Evolutionary conservation across 352 stramenopile genomes (phyloP).

Genomic region (Globisporangium canariense): DNA sequence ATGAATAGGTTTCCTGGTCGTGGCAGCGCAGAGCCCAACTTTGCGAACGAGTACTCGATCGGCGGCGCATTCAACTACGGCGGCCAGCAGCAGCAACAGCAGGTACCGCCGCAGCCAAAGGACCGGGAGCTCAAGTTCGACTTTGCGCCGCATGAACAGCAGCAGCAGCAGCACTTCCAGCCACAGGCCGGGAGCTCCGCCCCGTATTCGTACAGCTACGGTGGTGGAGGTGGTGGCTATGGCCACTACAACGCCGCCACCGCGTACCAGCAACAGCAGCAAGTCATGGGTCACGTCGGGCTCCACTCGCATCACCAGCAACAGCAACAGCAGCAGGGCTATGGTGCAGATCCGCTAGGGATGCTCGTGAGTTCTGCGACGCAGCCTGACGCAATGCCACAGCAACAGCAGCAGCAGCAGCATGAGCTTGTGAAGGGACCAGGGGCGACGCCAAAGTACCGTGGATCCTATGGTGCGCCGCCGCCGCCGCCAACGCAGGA

Average conservation of each 20-base stretch:
- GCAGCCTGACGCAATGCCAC: slow-evolving; percentile 29
- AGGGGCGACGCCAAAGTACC: slow-evolving; percentile 12
- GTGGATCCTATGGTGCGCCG: slow-evolving; percentile 4
- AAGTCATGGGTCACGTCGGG: slow-evolving; percentile 1
- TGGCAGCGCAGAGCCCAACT: slow-evolving; percentile 13
- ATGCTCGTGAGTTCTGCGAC: slow-evolving; percentile 60
- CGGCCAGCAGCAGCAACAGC: slow-evolving; percentile 22
- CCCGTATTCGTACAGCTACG: slow-evolving; percentile 37
- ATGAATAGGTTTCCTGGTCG: slow-evolving; percentile 13
- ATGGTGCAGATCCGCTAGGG: slow-evolving; percentile 37
- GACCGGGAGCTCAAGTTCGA: slow-evolving; percentile 13
- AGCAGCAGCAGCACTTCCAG: slow-evolving; percentile 21
- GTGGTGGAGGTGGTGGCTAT: slow-evolving; percentile 6
- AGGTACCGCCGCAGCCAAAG: slow-evolving; percentile 6
- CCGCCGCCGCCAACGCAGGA: slow-evolving; percentile 9
- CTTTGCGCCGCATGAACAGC: slow-evolving; percentile 24
- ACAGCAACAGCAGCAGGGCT: slow-evolving; percentile 26
- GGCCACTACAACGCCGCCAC: slow-evolving; percentile 19
- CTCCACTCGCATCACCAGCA: slow-evolving; percentile 23
- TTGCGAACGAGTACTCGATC: slow-evolving; percentile 20
- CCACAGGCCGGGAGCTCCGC: slow-evolving; percentile 14
- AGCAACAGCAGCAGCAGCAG: slow-evolving; percentile 11
- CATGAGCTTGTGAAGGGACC: slow-evolving; percentile 23
- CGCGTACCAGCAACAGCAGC: slow-evolving; percentile 18
- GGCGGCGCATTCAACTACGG: slow-evolving; percentile 12